Evolutionary conservation across 192 early-diverging fungal species (phyloP).

Genomic region (Coemansia aciculifera): DNA sequence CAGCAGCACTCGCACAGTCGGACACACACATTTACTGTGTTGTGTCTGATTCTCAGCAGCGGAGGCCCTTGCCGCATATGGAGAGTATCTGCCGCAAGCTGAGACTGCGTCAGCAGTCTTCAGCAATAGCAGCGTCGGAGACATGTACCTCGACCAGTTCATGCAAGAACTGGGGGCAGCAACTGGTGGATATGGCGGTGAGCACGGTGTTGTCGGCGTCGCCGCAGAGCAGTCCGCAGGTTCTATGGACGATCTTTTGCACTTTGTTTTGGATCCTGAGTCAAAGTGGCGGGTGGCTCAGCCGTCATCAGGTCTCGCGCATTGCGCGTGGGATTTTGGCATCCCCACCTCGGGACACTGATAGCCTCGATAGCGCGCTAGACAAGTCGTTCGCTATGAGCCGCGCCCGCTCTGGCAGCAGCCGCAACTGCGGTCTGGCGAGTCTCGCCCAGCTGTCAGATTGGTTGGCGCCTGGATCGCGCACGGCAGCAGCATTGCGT

Average conservation of each 20-base stretch:
- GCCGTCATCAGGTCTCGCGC: conserved; percentile 49
- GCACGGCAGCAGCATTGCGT: conserved; percentile 38
- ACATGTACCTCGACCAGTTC: conserved; percentile 50
- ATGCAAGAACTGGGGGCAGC: conserved; percentile 55
- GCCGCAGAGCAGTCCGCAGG: conserved; percentile 46
- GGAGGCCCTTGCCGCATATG: conserved; percentile 54
- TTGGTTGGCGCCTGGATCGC: conserved; percentile 44
- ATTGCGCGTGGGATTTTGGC: conserved; percentile 57
- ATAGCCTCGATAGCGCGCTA: neutral
- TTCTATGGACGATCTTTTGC: conserved; percentile 53
- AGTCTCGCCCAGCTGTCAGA: conserved; percentile 33
- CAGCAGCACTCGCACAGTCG: conserved; percentile 59
- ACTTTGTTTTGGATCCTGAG: conserved; percentile 54
- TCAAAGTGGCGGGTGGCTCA: conserved; percentile 54
- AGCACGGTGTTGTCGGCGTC: conserved; percentile 41
- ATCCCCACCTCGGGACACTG: conserved; percentile 18
- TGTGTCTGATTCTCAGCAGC: conserved; percentile 56
- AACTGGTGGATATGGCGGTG: conserved; percentile 44
- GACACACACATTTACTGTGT: conserved; percentile 45
- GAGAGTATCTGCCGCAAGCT: conserved; percentile 52
- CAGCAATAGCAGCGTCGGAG: conserved; percentile 36
- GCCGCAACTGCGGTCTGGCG: conserved; percentile 16
- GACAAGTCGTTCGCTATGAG: neutral
- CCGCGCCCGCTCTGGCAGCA: neutral
- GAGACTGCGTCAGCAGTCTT: conserved; percentile 39